phyloP scores from a whole-genome alignment of 768 basidiomycete species.

The Chalciporus piperatus region DNA sequence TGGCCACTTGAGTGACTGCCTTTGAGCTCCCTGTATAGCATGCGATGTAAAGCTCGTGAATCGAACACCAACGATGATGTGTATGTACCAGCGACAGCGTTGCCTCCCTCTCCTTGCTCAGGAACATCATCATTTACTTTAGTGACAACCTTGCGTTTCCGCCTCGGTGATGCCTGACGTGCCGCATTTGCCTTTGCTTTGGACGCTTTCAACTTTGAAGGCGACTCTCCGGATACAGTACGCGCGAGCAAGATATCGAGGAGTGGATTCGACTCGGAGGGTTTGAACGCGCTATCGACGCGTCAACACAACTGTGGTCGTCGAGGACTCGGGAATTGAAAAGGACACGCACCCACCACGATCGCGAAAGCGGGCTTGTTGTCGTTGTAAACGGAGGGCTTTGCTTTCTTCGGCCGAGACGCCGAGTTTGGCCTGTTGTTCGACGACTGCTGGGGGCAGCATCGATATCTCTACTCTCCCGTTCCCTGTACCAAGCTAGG shows the following conservation, averaged over 20 bases:
- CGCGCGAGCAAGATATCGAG: constrained; percentile 52
- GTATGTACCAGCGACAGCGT: constrained; percentile 14
- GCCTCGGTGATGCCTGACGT: background rate
- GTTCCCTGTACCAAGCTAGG: too few species aligned
- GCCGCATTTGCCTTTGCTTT: background rate
- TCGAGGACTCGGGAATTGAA: background rate
- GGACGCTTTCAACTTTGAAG: constrained; percentile 28
- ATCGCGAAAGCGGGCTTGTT: constrained; percentile 66
- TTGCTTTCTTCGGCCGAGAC: constrained; percentile 57
- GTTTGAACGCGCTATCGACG: constrained; percentile 48
- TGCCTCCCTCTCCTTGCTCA: background rate
- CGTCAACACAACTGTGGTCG: background rate
- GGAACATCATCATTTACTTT: background rate
- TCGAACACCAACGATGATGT: background rate
- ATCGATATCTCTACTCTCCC: constrained; percentile 15
- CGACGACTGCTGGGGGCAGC: constrained; percentile 7
- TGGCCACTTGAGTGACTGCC: background rate
- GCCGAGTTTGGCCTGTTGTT: constrained; percentile 24
- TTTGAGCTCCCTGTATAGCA: constrained; percentile 12
- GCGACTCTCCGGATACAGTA: constrained; percentile 46
- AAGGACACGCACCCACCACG: constrained; percentile 53
- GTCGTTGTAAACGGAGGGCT: constrained; percentile 55
- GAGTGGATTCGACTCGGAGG: constrained; percentile 47
- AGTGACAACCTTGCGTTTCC: background rate
- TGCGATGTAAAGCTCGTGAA: background rate